Evolutionary conservation across 257 asterid species (phyloP).

Genomic region (Leptodermis oblonga): DNA sequence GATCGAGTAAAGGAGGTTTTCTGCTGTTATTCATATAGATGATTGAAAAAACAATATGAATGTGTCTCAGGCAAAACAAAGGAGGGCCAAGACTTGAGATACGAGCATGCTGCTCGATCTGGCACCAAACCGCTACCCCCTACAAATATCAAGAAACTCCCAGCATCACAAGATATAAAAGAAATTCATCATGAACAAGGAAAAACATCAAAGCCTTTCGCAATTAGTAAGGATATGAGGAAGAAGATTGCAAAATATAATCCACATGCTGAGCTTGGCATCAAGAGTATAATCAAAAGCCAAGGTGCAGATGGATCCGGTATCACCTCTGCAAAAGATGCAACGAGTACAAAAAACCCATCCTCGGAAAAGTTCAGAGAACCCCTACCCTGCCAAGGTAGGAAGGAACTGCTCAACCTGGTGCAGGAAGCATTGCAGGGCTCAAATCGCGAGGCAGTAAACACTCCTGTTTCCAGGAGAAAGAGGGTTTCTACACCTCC

Average conservation of each 20-base stretch:
- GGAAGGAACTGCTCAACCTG: slow-evolving; percentile 63
- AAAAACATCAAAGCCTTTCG: slow-evolving; percentile 39
- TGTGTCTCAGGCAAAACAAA: slow-evolving; percentile 45
- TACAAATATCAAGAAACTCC: slow-evolving; percentile 34
- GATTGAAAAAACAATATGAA: slow-evolving; percentile 1
- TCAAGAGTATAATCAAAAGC: slow-evolving; percentile 52
- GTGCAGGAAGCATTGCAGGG: slow-evolving; percentile 69
- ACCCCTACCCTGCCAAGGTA: slow-evolving; percentile 64
- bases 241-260: slow-evolving; percentile 49
- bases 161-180: slow-evolving; percentile 29
- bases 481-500: slow-evolving; percentile 77
- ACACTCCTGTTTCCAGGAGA: slow-evolving; percentile 60
- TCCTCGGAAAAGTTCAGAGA: slow-evolving; percentile 66
- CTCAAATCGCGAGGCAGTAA: slow-evolving; percentile 35
- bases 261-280: slow-evolving; percentile 27
- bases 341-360: slow-evolving; percentile 56
- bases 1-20: background rate
- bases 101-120: slow-evolving; percentile 23
- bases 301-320: slow-evolving; percentile 96
- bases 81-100: slow-evolving; percentile 31
- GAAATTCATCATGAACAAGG: slow-evolving; percentile 36
- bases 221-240: slow-evolving; percentile 45
- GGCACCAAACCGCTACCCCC: slow-evolving; percentile 40
- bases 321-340: slow-evolving; percentile 77
- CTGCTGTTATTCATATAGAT: background rate